Percentiles rank a stretch among this genome's conserved stretches.
phyloP scores from a whole-genome alignment of 495 filamentous ascomycete genomes.

The Aspergillus steynii region DNA sequence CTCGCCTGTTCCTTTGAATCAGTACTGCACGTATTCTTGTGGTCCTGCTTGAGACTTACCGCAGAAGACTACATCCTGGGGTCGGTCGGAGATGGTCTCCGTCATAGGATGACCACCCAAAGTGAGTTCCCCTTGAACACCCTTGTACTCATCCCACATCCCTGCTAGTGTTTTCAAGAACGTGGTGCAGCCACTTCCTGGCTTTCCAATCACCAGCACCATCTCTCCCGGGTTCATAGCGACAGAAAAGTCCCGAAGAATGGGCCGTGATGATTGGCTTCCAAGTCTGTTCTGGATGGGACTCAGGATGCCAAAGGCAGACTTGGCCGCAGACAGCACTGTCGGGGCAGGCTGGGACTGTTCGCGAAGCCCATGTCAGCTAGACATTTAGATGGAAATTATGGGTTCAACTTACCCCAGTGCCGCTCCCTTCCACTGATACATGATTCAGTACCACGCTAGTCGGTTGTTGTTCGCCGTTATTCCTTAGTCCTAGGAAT shows the following conservation, averaged over 20 bases:
- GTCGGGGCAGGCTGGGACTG: too few species aligned
- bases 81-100: background rate
- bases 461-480: too few species aligned
- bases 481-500: too few species aligned
- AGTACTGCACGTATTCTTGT: background rate
- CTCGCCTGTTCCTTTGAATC: slow-evolving; percentile 23
- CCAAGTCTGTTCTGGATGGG: too few species aligned
- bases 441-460: too few species aligned
- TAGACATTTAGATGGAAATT: too few species aligned
- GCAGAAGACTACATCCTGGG: slow-evolving; percentile 2
- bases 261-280: slow-evolving; percentile 1
- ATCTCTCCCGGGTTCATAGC: slow-evolving; percentile 14
- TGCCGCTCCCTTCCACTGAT: too few species aligned
- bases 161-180: slow-evolving; percentile 6
- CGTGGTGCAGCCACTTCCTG: slow-evolving; percentile 25
- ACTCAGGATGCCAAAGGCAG: too few species aligned
- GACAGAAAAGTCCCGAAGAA: slow-evolving; percentile 6
- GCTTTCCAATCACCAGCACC: slow-evolving; percentile 23
- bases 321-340: too few species aligned
- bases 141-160: slow-evolving; percentile 6
- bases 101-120: background rate
- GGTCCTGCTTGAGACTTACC: background rate
- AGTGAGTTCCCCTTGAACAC: background rate
- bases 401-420: too few species aligned
- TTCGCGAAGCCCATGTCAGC: too few species aligned